Evolutionary conservation across 176 grass and related monocot species (phyloP).

Genomic region (Ampelocalamus luodianensis): DNA sequence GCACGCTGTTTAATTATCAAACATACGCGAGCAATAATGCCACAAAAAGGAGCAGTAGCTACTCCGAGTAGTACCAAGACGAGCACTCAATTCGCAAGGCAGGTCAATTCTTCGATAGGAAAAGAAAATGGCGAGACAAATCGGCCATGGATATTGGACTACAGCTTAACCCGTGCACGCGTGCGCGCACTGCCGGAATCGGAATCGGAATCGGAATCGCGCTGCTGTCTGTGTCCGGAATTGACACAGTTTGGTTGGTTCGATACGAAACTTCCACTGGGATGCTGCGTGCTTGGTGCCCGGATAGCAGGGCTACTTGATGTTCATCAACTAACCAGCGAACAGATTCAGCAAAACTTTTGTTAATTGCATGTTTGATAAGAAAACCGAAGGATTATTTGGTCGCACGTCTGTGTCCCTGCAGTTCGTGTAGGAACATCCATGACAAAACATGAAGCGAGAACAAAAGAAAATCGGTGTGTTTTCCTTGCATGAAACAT

Average conservation of each 20-base stretch:
- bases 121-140: neutral
- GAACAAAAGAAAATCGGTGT: neutral
- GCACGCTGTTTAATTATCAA: conserved; percentile 20
- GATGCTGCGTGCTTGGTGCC: conserved; percentile 30
- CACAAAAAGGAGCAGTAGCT: neutral
- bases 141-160: neutral
- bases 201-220: conserved; percentile 28
- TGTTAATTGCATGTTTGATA: conserved; percentile 8
- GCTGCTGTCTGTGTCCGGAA: neutral
- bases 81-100: neutral
- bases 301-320: conserved; percentile 2
- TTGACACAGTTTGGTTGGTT: conserved; percentile 10
- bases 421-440: conserved; percentile 12
- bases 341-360: neutral
- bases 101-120: neutral
- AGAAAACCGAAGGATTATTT: neutral
- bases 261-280: conserved; percentile 28
- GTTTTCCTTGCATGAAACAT: conserved; percentile 21
- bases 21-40: neutral
- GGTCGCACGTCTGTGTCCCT: conserved; percentile 30
- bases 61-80: neutral
- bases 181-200: neutral
- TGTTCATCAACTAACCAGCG: conserved; percentile 36
- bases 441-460: neutral
- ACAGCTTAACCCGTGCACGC: neutral